A percentile compares a stretch with the other conserved stretches of the same genome.
Conservation (phyloP, 768 basidiomycete genomes). For the Steccherinum ochraceum region DNA sequence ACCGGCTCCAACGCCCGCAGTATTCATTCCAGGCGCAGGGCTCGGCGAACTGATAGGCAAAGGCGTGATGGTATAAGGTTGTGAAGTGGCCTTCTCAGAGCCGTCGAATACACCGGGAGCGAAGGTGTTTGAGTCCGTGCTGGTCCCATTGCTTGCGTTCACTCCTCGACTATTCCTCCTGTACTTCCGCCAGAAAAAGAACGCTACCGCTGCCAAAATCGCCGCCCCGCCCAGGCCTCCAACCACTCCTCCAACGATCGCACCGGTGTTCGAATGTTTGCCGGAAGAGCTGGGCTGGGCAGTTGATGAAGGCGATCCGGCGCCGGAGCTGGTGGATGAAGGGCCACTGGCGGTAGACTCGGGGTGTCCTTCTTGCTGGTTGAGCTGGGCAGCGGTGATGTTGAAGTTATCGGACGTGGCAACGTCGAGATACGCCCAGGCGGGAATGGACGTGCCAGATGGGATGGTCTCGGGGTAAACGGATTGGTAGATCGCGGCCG, state of each 20-base stretch:
- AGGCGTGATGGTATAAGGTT: neutral
- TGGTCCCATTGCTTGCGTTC: no score
- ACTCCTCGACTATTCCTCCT: neutral
- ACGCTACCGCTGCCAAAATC: conserved; percentile 4
- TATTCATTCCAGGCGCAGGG: neutral
- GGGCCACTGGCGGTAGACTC: conserved; percentile 3
- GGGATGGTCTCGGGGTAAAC: conserved; percentile 49
- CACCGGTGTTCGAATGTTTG: conserved; percentile 4
- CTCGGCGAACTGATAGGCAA: neutral
- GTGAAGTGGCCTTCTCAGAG: neutral
- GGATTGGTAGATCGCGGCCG: conserved; percentile 24
- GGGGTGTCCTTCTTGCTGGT: neutral
- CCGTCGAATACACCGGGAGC: neutral
- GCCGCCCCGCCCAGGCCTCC: conserved; percentile 6
- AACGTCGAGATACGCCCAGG: conserved; percentile 59
- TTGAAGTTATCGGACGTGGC: conserved; percentile 24
- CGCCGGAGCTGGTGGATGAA: neutral
- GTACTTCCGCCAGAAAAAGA: conserved; percentile 1
- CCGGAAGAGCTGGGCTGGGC: neutral
- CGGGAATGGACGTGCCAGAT: conserved; percentile 41
- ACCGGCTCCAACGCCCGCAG: neutral
- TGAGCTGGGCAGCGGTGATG: conserved; percentile 5
- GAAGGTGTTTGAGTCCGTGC: no score
- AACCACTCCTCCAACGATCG: conserved; percentile 11
- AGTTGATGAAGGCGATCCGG: neutral